Evolutionary conservation across 371 early-diverging fungal genomes (phyloP), one percentile per base, ranked within the genome.

Genomic region (Syncephalastrum monosporum): DNA sequence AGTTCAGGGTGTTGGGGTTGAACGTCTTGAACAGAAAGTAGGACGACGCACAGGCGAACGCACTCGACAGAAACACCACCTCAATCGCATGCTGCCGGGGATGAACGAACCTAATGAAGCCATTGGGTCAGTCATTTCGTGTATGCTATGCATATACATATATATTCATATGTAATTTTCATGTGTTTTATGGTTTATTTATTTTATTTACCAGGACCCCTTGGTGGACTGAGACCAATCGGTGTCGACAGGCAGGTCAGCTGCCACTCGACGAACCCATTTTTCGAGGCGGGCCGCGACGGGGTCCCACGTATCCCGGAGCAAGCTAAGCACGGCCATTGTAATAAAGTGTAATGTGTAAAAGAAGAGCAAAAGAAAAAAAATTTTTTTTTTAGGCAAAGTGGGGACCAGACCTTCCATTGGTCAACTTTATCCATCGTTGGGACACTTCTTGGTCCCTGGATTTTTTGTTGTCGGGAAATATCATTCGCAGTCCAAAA

Each of bases 31-130:
- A 52, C 19, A 75, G 61, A 55, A 73, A 84, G 51, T 75, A 79
- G 51, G 55, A 54, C 6, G 72, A 65, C 0, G 76, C 69, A 17
- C 50, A 54, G 13, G 71, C 52, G 65, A 82, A 82, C 14, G 79
- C 60, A 1, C 58, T 60, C n/a, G 83, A 81, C 46, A 80, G 64
- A n/a, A 76, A 63, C 1, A 83, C 33, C 17, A 86, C 71, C 47
- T 86, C 86, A 41, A 77, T 68, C 1, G 64, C 82, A 59, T 86
- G 86, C 48, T 80, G 85, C 27, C 73, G 69, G 38, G 86, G 86
- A 13, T 76, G 74, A 23, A 85, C 72, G 47, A 81, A 84, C 84
- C 84, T 84, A 44, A 23, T 27, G 53, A 52, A 46, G 14, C 19
- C 13, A 47, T 4, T 6, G 14, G 45, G 15, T 47, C 12, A 13